Conservation (phyloP, 495 filamentous ascomycete genomes). For the Melanomma pulvis-pyrius region DNA sequence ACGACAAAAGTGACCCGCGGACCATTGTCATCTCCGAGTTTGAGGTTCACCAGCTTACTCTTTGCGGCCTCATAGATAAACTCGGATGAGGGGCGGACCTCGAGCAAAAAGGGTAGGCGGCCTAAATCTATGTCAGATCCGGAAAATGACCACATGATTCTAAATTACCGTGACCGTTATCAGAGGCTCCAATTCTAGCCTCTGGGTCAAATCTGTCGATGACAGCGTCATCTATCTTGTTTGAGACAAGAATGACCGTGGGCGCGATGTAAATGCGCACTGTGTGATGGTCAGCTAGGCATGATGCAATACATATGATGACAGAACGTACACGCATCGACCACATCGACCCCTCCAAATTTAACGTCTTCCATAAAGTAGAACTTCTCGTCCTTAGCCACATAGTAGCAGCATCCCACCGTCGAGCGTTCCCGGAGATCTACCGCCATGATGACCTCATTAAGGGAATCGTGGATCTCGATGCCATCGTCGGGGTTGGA, state of each 20-base stretch:
- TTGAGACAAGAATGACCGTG: constrained; percentile 75
- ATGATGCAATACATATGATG: not conserved
- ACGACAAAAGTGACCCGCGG: constrained; percentile 56
- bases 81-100: constrained; percentile 72
- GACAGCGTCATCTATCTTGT: constrained; percentile 64
- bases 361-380: constrained; percentile 82
- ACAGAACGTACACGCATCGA: constrained; percentile 63
- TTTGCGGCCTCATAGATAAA: constrained; percentile 74
- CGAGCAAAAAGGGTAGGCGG: constrained; percentile 68
- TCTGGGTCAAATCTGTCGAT: constrained; percentile 48
- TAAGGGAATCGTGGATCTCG: constrained; percentile 55
- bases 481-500: not conserved
- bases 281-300: constrained; percentile 26
- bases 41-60: constrained; percentile 64
- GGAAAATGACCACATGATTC: not conserved
- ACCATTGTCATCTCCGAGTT: constrained; percentile 52
- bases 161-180: constrained; percentile 39
- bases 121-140: constrained; percentile 43
- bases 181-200: constrained; percentile 31
- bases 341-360: constrained; percentile 66
- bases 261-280: constrained; percentile 78
- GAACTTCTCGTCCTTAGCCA: constrained; percentile 71
- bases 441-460: constrained; percentile 83
- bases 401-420: constrained; percentile 87
- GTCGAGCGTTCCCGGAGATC: constrained; percentile 72